phyloP scores from a whole-genome alignment of 768 basidiomycete genomes.

The Boletus rubescentipes region DNA sequence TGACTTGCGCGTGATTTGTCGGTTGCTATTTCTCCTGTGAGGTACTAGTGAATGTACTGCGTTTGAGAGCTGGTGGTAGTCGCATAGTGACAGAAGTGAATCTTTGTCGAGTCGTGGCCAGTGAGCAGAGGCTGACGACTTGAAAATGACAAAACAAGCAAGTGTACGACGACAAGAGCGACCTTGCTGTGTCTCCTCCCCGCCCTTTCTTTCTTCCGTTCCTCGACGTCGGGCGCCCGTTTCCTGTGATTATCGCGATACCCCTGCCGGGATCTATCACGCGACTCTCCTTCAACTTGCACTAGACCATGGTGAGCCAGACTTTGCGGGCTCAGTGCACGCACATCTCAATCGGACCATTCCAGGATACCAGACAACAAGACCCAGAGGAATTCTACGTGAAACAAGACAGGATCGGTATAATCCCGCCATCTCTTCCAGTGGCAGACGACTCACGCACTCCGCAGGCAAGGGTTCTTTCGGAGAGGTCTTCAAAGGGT shows the following conservation, averaged over 20 bases:
- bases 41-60: neutral
- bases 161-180: slow-evolving; percentile 13
- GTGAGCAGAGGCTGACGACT: slow-evolving; percentile 24
- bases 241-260: slow-evolving; percentile 7
- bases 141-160: slow-evolving; percentile 33
- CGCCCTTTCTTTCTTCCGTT: slow-evolving; percentile 1
- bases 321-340: neutral
- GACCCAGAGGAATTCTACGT: slow-evolving; percentile 98
- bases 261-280: slow-evolving; percentile 8
- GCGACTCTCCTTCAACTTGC: slow-evolving; percentile 3
- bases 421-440: slow-evolving; percentile 20
- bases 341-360: slow-evolving; percentile 8
- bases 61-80: too few relatives aligned
- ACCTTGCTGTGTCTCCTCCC: slow-evolving; percentile 4
- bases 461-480: slow-evolving; percentile 92
- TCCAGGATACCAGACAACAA: slow-evolving; percentile 64
- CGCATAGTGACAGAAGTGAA: neutral
- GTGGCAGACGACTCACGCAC: slow-evolving; percentile 18
- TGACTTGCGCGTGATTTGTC: neutral
- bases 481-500: slow-evolving; percentile 99
- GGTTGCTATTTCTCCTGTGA: too few relatives aligned
- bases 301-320: slow-evolving; percentile 22
- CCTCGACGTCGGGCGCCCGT: slow-evolving; percentile 7
- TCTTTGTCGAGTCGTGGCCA: slow-evolving; percentile 1
- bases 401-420: slow-evolving; percentile 96